Conservation (phyloP, 164 flowering plant genomes). For the Stephania japonica region DNA sequence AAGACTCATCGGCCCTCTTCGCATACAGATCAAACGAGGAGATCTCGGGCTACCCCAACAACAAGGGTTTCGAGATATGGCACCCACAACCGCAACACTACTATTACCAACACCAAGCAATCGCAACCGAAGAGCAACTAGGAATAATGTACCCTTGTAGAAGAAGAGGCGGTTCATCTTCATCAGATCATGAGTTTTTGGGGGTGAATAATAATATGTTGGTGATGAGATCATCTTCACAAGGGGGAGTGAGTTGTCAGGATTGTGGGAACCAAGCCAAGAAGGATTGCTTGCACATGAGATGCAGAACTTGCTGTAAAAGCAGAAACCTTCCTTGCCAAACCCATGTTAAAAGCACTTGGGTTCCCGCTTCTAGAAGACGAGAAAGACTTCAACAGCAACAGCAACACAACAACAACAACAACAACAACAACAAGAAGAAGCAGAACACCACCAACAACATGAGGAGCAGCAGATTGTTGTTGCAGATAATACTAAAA, state of each 20-base stretch:
- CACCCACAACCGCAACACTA: constrained; percentile 22
- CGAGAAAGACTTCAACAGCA: constrained; percentile 51
- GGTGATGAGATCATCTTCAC: constrained; percentile 31
- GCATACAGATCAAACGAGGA: constrained; percentile 34
- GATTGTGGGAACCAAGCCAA: constrained; percentile 83
- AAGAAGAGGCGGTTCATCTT: no score
- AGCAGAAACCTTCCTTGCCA: constrained; percentile 61
- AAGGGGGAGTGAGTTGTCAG: constrained; percentile 44
- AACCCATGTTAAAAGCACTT: constrained; percentile 69
- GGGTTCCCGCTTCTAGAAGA: constrained; percentile 73
- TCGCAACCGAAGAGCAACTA: neutral
- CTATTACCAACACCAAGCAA: constrained; percentile 9
- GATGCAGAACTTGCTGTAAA: constrained; percentile 74
- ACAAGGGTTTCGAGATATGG: constrained; percentile 55
- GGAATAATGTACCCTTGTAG: no score
- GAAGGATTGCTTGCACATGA: constrained; percentile 57
- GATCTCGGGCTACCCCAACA: constrained; percentile 25
- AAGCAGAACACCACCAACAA: neutral
- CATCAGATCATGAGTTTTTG: neutral
- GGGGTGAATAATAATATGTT: neutral
- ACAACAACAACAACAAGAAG: neutral
- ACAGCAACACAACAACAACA: constrained; percentile 20
- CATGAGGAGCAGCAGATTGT: neutral
- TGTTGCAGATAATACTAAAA: constrained; percentile 31
- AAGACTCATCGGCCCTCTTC: constrained; percentile 23